Conservation (phyloP, 768 basidiomycete genomes). For the Amanita rimosa region DNA sequence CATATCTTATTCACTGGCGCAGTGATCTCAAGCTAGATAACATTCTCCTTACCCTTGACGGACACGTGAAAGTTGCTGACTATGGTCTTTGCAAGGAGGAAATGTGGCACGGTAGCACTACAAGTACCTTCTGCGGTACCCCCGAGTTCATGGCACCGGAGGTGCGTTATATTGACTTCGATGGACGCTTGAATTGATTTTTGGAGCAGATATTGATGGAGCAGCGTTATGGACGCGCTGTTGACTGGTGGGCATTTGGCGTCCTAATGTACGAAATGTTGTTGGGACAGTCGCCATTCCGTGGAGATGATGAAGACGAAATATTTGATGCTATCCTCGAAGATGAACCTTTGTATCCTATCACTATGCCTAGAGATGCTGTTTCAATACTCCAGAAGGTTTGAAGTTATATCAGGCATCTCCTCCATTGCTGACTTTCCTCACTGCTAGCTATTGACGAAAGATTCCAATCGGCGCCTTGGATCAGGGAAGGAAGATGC, state of each 20-base stretch:
- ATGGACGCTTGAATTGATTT: conserved; percentile 5
- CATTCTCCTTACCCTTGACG: conserved; percentile 91
- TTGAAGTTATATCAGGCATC: conserved; percentile 4
- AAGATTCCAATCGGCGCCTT: conserved; percentile 83
- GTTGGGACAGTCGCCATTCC: conserved; percentile 96
- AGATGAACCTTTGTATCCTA: conserved; percentile 96
- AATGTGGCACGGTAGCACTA: conserved; percentile 95
- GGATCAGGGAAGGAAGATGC: conserved; percentile 90
- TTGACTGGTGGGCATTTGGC: conserved; percentile 99
- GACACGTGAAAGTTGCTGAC: conserved; percentile 98
- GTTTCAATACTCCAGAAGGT: conserved; percentile 95
- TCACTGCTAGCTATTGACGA: conserved; percentile 63
- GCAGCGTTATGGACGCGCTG: conserved; percentile 95
- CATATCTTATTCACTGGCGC: conserved; percentile 6
- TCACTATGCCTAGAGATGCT: conserved; percentile 97
- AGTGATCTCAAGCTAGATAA: conserved; percentile 98
- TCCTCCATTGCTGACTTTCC: not conserved
- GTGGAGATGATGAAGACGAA: conserved; percentile 98
- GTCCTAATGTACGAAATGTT: conserved; percentile 99
- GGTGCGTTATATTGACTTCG: conserved; percentile 31
- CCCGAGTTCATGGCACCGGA: conserved; percentile 99
- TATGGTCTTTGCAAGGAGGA: conserved; percentile 99
- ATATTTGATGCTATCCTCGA: conserved; percentile 99
- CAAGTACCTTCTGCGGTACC: conserved; percentile 98
- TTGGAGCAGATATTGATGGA: conserved; percentile 82